Evolutionary conservation across 2,329 filamentous ascomycete species (phyloP).

Genomic region (Ophiostoma tasmaniense): DNA sequence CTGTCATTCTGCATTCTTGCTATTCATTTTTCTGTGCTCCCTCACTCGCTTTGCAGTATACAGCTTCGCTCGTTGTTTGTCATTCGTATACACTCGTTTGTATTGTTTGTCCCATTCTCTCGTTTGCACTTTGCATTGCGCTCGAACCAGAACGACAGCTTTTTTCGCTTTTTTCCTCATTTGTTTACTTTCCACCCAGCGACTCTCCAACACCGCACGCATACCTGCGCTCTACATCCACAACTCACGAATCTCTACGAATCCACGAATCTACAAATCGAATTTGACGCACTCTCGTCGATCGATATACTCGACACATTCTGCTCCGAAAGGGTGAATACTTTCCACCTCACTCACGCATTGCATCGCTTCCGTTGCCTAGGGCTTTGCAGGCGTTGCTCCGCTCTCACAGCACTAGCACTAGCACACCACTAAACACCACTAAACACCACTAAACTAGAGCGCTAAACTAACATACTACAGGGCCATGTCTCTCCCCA

Average conservation of each 20-base stretch:
- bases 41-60: not conserved
- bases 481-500: constrained; percentile 52
- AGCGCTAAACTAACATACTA: not conserved
- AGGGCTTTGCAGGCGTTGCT: not conserved
- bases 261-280: not conserved
- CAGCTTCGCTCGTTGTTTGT: not conserved
- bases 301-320: not conserved
- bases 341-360: not conserved
- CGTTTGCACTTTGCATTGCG: not conserved
- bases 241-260: too few relatives aligned
- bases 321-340: constrained; percentile 17
- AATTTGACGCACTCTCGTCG: not conserved
- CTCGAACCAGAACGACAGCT: not conserved
- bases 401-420: not conserved
- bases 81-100: not conserved
- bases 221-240: not conserved
- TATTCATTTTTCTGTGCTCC: not conserved
- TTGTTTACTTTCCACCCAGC: constrained; percentile 7
- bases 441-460: not conserved
- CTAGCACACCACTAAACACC: not conserved
- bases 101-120: not conserved
- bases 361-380: constrained; percentile 4
- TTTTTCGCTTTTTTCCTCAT: not conserved
- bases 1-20: not conserved
- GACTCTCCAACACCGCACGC: not conserved